Evolutionary conservation across 768 basidiomycete genomes (phyloP).

Genomic region (Lentinula raphanica): DNA sequence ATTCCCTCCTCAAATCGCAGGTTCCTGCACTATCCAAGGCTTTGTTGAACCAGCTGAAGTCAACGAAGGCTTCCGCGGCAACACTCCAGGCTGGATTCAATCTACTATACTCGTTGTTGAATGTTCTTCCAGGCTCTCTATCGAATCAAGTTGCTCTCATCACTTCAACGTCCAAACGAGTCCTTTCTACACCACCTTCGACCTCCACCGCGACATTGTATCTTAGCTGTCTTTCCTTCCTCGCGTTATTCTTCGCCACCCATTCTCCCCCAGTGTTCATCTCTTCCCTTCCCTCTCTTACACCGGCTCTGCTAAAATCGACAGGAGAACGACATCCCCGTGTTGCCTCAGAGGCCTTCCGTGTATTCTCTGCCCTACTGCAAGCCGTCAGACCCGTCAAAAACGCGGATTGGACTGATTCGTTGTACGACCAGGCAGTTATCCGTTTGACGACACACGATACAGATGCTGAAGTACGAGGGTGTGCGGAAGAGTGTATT

Average conservation of each 20-base stretch:
- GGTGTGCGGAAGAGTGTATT: slow-evolving; percentile 74
- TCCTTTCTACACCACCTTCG: slow-evolving; percentile 62
- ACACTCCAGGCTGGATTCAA: slow-evolving; percentile 85
- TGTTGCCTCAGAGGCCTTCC: slow-evolving; percentile 83
- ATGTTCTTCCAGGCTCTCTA: slow-evolving; percentile 80
- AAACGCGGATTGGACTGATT: slow-evolving; percentile 59
- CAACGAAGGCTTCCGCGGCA: slow-evolving; percentile 66
- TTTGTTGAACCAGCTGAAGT: slow-evolving; percentile 81
- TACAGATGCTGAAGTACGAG: slow-evolving; percentile 88
- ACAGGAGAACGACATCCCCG: slow-evolving; percentile 83
- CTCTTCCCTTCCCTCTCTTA: slow-evolving; percentile 58
- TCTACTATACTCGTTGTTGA: slow-evolving; percentile 68
- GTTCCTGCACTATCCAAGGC: slow-evolving; percentile 76
- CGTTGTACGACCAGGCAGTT: slow-evolving; percentile 72
- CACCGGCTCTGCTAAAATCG: slow-evolving; percentile 69
- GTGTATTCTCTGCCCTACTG: slow-evolving; percentile 78
- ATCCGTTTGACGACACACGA: slow-evolving; percentile 68
- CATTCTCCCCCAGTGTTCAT: slow-evolving; percentile 58
- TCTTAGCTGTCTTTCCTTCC: slow-evolving; percentile 80
- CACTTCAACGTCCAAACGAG: slow-evolving; percentile 54
- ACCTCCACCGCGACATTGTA: slow-evolving; percentile 81
- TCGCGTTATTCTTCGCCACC: slow-evolving; percentile 73
- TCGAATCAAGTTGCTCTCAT: slow-evolving; percentile 63
- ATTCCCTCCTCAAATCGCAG: slow-evolving; percentile 65
- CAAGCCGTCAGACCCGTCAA: slow-evolving; percentile 69